These are phyloP conservation scores for Diophrys appendiculata DNA, from an alignment of 73 alveolate species.

Conservation along the genomic window DNA sequence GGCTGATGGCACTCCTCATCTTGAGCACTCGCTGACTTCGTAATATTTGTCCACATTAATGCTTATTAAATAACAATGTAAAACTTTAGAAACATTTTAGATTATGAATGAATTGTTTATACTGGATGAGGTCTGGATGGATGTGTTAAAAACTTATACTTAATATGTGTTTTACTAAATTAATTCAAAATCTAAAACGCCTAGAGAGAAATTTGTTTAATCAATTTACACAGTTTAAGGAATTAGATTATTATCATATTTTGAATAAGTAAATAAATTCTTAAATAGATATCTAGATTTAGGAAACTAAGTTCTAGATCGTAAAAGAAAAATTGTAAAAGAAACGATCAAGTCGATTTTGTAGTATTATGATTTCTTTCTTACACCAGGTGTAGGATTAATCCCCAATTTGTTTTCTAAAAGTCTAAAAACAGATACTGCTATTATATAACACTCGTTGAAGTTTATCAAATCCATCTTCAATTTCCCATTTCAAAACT, in stretches of 20 bases:
- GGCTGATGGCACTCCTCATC: no score
- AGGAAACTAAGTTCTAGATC: no score
- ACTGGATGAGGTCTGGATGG: background rate
- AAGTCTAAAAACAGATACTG: background rate
- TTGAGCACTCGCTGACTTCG: no score
- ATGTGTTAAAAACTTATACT: background rate
- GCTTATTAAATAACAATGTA: background rate
- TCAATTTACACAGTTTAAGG: no score
- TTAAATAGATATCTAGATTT: no score
- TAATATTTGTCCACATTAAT: background rate
- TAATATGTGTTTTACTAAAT: no score
- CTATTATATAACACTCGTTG: background rate
- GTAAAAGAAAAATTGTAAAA: background rate
- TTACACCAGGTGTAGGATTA: background rate
- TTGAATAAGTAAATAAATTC: background rate
- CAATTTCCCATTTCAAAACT: background rate
- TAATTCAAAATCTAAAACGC: background rate
- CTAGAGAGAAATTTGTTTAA: background rate
- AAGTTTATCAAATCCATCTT: background rate
- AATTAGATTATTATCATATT: background rate
- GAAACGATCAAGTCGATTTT: background rate
- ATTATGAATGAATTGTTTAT: background rate
- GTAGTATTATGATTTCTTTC: background rate
- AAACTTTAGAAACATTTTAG: background rate
- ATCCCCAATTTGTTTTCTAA: background rate